Percentiles rank a stretch among this genome's conserved stretches.
phyloP scores from a whole-genome alignment of 1,284 basidiomycete genomes.

The Marasmius sp. region DNA sequence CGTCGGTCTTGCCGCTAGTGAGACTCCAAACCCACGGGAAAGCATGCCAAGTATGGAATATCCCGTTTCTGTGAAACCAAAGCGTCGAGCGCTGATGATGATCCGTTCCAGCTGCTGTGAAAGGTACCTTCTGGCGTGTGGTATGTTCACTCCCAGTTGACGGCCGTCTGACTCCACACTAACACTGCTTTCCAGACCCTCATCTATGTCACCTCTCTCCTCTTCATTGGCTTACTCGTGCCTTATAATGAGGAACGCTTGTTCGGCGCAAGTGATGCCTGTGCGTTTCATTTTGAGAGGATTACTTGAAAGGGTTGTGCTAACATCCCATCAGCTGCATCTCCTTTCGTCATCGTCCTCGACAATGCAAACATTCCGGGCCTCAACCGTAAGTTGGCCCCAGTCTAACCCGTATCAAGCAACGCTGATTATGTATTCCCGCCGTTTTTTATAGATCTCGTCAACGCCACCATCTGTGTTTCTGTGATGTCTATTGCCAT shows the following conservation, averaged over 20 bases:
- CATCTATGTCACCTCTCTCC: conserved; percentile 42
- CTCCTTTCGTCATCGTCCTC: conserved; percentile 69
- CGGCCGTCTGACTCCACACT: not conserved
- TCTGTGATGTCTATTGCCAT: conserved; percentile 73
- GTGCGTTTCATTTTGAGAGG: conserved; percentile 12
- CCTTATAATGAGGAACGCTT: conserved; percentile 51
- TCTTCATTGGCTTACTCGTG: conserved; percentile 47
- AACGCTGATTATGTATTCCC: not conserved
- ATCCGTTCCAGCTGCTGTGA: conserved; percentile 31
- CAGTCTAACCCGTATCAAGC: not conserved
- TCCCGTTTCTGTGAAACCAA: not conserved
- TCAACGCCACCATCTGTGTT: conserved; percentile 71
- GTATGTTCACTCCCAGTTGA: conserved; percentile 24
- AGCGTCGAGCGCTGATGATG: not conserved
- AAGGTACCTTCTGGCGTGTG: conserved; percentile 49
- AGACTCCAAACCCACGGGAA: conserved; percentile 57
- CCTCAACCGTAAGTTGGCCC: conserved; percentile 48
- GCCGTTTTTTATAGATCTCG: conserved; percentile 37
- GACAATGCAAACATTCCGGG: conserved; percentile 56
- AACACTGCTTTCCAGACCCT: conserved; percentile 29
- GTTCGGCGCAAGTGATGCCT: conserved; percentile 35
- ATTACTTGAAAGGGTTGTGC: not conserved
- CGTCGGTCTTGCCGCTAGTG: conserved; percentile 62
- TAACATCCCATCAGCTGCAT: conserved; percentile 36
- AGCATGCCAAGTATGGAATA: conserved; percentile 48